phyloP scores from a whole-genome alignment of 2,329 filamentous ascomycete species.

The Incumbomyces delicatus region DNA sequence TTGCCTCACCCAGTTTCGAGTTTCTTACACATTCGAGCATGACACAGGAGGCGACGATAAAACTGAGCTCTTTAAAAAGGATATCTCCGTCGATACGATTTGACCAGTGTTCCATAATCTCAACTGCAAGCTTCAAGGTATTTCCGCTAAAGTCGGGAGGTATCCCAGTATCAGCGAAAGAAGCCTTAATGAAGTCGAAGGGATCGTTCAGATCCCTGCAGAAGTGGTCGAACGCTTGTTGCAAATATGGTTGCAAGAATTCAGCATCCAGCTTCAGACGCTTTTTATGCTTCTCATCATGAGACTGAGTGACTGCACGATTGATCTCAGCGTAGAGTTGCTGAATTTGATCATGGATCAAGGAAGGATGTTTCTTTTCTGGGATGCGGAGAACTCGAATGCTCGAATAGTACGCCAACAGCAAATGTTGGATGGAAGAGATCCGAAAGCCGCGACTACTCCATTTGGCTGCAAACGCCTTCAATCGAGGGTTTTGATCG shows the following conservation, averaged over 20 bases:
- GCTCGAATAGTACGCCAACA: conserved; percentile 43
- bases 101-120: conserved; percentile 18
- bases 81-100: conserved; percentile 14
- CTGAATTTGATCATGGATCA: conserved; percentile 41
- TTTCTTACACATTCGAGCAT: conserved; percentile 38
- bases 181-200: conserved; percentile 43
- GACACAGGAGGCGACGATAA: conserved; percentile 43
- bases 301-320: conserved; percentile 29
- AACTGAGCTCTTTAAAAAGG: conserved; percentile 37
- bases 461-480: conserved; percentile 34
- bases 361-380: conserved; percentile 33
- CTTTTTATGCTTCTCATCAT: conserved; percentile 33
- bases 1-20: conserved; percentile 21
- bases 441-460: conserved; percentile 32
- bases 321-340: conserved; percentile 36
- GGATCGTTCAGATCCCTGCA: conserved; percentile 34
- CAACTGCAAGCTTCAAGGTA: conserved; percentile 40
- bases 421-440: conserved; percentile 36
- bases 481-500: conserved; percentile 20
- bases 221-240: conserved; percentile 44
- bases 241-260: conserved; percentile 39
- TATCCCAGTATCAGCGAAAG: conserved; percentile 38
- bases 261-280: conserved; percentile 41
- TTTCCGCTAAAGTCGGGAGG: conserved; percentile 41
- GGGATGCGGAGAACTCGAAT: conserved; percentile 42